Evolutionary conservation across 78 protist genomes (phyloP).

Genomic region (Monosiga brevicollis): DNA sequence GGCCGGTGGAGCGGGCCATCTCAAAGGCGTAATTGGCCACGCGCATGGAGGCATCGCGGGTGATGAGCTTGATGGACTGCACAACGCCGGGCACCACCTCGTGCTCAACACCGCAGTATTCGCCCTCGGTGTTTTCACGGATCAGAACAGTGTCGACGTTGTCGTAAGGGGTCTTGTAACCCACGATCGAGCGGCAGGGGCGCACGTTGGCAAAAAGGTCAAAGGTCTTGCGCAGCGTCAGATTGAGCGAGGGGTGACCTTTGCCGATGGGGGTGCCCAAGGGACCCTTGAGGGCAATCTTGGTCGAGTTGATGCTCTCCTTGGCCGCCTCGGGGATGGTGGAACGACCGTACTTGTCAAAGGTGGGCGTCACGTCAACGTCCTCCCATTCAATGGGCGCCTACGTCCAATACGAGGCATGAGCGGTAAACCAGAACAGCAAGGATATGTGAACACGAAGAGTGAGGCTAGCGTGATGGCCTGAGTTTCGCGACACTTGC

Average conservation of each 20-base stretch:
- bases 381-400: constrained; percentile 52
- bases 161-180: constrained; percentile 61
- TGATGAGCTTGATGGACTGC: constrained; percentile 20
- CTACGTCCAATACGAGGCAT: not conserved
- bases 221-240: constrained; percentile 64
- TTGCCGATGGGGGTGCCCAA: constrained; percentile 70
- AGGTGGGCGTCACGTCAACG: constrained; percentile 4
- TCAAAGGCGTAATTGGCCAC: constrained; percentile 56
- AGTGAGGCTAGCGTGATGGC: too few species aligned
- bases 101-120: constrained; percentile 77
- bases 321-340: constrained; percentile 2
- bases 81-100: constrained; percentile 7
- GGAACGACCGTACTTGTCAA: not conserved
- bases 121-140: constrained; percentile 87
- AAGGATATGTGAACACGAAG: not conserved
- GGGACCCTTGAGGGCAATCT: constrained; percentile 64
- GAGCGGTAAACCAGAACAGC: not conserved
- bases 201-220: constrained; percentile 69
- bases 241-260: constrained; percentile 70
- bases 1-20: constrained; percentile 34
- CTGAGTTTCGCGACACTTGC: not conserved
- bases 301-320: constrained; percentile 31
- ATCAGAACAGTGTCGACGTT: constrained; percentile 67
- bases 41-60: constrained; percentile 19
- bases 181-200: constrained; percentile 59